phyloP scores from a whole-genome alignment of 805 yeast species.

The Saturnispora halmiae region DNA sequence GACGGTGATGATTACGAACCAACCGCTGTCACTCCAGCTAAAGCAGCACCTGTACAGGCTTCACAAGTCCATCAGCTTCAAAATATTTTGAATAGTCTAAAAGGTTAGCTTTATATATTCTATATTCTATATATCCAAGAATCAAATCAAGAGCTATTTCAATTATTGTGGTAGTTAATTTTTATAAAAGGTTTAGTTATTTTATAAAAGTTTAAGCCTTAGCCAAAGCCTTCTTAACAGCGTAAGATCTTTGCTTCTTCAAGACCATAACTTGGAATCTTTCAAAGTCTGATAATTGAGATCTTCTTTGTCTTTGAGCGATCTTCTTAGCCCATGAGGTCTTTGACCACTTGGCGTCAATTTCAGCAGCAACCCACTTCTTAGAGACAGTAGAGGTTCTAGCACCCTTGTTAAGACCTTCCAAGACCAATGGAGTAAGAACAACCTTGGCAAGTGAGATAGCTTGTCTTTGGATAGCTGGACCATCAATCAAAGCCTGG shows the following conservation, averaged over 20 bases:
- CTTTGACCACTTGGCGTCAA: conserved; percentile 84
- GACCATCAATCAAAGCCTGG: conserved; percentile 93
- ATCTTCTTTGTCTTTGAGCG: conserved; percentile 89
- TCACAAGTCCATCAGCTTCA: conserved; percentile 2
- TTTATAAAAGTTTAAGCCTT: conserved; percentile 57
- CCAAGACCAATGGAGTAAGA: conserved; percentile 85
- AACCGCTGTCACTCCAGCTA: background rate
- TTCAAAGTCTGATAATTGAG: conserved; percentile 91
- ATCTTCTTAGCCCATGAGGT: conserved; percentile 98
- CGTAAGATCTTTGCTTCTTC: conserved; percentile 94
- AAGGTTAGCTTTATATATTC: too few relatives aligned
- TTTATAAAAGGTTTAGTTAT: conserved; percentile 6
- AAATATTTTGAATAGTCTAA: conserved; percentile 2
- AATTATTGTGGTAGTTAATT: background rate
- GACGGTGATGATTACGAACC: conserved; percentile 14
- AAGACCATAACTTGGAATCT: conserved; percentile 98
- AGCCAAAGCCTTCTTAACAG: conserved; percentile 93
- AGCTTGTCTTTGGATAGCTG: conserved; percentile 91
- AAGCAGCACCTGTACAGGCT: background rate
- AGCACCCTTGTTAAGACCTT: conserved; percentile 89
- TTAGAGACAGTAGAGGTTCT: conserved; percentile 77
- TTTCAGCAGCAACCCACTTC: conserved; percentile 88
- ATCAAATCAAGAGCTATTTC: background rate
- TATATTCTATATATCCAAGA: too few relatives aligned
- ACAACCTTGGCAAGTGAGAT: conserved; percentile 78